phyloP scores from a whole-genome alignment of 768 basidiomycete genomes.

The Rhizopogon vinicolor region DNA sequence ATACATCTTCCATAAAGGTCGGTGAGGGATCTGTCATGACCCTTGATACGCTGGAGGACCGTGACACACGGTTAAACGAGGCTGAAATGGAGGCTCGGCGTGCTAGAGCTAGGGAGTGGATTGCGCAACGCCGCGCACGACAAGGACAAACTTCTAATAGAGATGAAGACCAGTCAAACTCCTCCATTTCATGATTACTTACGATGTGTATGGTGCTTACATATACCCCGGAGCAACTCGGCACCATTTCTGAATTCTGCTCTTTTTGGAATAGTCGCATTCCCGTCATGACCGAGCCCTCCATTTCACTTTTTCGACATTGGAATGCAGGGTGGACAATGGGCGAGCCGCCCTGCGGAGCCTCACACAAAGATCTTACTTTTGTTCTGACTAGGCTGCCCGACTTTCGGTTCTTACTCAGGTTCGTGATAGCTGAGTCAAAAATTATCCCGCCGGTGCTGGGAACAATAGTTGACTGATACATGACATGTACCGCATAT shows the following conservation, averaged over 20 bases:
- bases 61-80: constrained; percentile 10
- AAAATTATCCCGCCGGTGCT: background rate
- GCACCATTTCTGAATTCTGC: background rate
- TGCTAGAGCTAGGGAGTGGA: constrained; percentile 55
- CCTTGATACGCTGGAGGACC: background rate
- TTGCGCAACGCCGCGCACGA: constrained; percentile 39
- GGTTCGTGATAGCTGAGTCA: background rate
- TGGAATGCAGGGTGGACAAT: background rate
- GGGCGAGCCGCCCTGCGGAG: background rate
- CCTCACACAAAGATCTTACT: background rate
- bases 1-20: background rate
- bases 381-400: background rate
- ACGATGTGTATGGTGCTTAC: background rate
- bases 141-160: background rate
- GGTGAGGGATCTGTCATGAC: background rate
- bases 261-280: background rate
- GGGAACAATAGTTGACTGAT: background rate
- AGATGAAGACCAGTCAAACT: background rate
- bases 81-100: constrained; percentile 45
- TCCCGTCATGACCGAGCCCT: no score
- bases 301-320: no score
- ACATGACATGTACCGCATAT: background rate
- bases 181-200: background rate
- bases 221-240: no score
- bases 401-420: no score